These are phyloP conservation scores for Hypoxylon sp. DNA, from an alignment of 2,329 filamentous ascomycete genomes.

Conservation along the genomic window DNA sequence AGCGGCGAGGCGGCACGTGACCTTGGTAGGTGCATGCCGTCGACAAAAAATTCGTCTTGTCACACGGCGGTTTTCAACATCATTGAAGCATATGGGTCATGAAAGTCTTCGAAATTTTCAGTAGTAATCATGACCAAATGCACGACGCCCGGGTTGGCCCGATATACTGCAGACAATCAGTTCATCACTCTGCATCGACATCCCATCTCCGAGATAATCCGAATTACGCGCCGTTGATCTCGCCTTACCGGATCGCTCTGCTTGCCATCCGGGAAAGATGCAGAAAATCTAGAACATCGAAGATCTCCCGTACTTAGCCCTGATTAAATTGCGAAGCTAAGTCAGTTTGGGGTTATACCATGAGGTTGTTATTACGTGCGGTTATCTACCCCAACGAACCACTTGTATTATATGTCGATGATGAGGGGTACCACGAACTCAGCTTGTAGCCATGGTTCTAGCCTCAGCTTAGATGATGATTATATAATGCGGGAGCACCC, in stretches of 20 bases:
- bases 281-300: slow-evolving; percentile 30
- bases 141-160: slow-evolving; percentile 22
- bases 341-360: slow-evolving; percentile 18
- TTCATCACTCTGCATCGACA: slow-evolving; percentile 17
- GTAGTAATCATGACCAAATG: slow-evolving; percentile 5
- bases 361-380: slow-evolving; percentile 28
- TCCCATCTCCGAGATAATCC: slow-evolving; percentile 33
- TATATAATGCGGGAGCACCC: background rate
- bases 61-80: background rate
- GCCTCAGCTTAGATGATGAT: background rate
- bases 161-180: slow-evolving; percentile 22
- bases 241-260: slow-evolving; percentile 22
- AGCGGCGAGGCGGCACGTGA: too few species aligned
- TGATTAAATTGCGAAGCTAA: slow-evolving; percentile 10
- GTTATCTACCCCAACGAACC: background rate
- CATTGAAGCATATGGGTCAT: slow-evolving; percentile 3
- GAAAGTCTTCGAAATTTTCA: slow-evolving; percentile 7
- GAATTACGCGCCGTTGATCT: slow-evolving; percentile 26
- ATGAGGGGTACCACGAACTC: background rate
- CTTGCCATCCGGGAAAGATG: slow-evolving; percentile 33
- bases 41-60: too few species aligned
- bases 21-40: too few species aligned
- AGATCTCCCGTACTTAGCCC: slow-evolving; percentile 27
- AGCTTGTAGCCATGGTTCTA: background rate
- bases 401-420: background rate